Conservation (phyloP, 139 green algal species). For the Haematococcus lacustris region DNA sequence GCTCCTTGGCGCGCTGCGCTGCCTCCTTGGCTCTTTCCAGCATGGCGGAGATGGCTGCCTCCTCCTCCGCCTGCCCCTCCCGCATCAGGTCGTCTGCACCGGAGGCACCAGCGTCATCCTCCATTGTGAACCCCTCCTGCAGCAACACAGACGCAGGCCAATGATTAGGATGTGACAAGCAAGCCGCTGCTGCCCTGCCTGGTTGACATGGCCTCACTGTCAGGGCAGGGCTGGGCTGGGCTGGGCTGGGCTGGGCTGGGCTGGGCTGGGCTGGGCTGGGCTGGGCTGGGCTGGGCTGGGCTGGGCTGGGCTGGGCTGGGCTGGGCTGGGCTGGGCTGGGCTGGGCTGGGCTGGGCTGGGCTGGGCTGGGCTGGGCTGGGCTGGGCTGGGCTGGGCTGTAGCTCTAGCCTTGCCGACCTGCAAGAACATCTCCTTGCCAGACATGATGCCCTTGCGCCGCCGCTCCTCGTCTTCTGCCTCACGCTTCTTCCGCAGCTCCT, state of each 20-base stretch:
- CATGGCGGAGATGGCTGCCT: slow-evolving; percentile 51
- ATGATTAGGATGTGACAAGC: neutral
- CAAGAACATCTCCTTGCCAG: slow-evolving; percentile 86
- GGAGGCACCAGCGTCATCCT: slow-evolving; percentile 59
- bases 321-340: no score
- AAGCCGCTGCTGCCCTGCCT: neutral
- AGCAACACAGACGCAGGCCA: neutral
- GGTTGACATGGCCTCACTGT: neutral
- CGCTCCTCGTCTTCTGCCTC: slow-evolving; percentile 49
- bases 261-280: no score
- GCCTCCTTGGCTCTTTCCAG: slow-evolving; percentile 23
- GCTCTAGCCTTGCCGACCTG: no score
- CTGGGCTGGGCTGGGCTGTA: no score
- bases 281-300: no score
- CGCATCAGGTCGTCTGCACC: slow-evolving; percentile 52
- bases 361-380: no score
- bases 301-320: no score
- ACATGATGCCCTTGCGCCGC: slow-evolving; percentile 68
- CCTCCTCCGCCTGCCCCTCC: slow-evolving; percentile 64
- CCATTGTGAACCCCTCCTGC: slow-evolving; percentile 45
- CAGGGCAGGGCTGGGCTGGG: neutral
- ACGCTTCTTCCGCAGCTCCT: slow-evolving; percentile 17
- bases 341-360: no score
- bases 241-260: neutral
- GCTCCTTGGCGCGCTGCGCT: slow-evolving; percentile 11